Base-by-base conservation (phyloP, 768 basidiomycete genomes). In the Russula olivacea region DNA sequence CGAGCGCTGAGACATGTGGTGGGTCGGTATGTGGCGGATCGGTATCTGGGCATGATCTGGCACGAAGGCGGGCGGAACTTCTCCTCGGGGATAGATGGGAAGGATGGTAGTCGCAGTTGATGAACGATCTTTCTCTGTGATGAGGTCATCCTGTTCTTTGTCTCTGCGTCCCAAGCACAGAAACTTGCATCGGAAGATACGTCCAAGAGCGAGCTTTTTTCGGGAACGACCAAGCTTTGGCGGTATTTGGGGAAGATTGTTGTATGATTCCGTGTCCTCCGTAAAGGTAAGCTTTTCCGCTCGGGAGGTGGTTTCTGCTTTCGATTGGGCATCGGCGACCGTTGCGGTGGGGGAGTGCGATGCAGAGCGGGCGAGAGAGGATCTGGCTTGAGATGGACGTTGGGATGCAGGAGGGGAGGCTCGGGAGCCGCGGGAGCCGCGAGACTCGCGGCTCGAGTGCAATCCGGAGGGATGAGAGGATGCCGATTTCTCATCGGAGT, bases 211-310 rank as follows among this genome's bases (percentile, higher is more conserved):
- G 63, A 66, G 63, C 63, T 69, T 66, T 5, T 61, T 56, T 2
- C 54, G 56, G 19, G 67, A 55, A 40, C 67, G 67, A 55, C 64
- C 67, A 25, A 65, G 68, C 50, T 67, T 66, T 11, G 68, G 67
- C 4, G 45, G 53, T 6, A 57, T 25, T 30, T 61, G 10, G 55
- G 59, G 4, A 70, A n/a, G n/a, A n/a, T n/a, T 40, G 10, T 64
- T 61, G 40, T 71, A 71, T 9, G 68, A 69, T 58, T 70, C 69
- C 4, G 67, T 61, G 53, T 71, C 70, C 21, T 64, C 66, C 19
- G 67, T 23, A 14, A 68, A 66, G 0, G 65, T 55, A 11, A 64
- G 67, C 56, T 67, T 66, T 23, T 66, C 65, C 1, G 49, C 61
- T 21, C 34, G 55, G 34, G 67, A 68, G n/a, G 55, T 34, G 8